Evolutionary conservation across 2,329 filamentous ascomycete genomes (phyloP).

Genomic region (Biscogniauxia sp.): DNA sequence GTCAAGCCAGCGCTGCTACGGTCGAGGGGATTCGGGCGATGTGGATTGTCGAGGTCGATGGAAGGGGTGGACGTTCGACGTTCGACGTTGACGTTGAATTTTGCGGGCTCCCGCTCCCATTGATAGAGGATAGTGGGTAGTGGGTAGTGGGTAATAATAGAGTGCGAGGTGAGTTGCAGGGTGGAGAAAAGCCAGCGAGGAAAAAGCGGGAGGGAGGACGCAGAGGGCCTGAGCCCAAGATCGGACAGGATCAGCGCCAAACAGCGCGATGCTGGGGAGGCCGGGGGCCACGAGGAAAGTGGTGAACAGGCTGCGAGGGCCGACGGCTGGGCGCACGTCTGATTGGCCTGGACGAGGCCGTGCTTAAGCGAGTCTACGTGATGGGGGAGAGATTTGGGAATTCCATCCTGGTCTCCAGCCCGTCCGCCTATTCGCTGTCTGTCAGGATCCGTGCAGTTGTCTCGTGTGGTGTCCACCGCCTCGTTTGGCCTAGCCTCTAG

Average conservation of each 20-base stretch:
- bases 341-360: constrained; percentile 25
- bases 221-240: constrained; percentile 2
- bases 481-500: constrained; percentile 14
- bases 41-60: constrained; percentile 13
- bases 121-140: constrained; percentile 21
- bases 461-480: constrained; percentile 19
- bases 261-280: constrained; percentile 16
- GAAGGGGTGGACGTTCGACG: constrained; percentile 22
- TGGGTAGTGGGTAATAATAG: constrained; percentile 27
- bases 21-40: constrained; percentile 17
- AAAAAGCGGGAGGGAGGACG: constrained; percentile 23
- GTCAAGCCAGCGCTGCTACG: constrained; percentile 45
- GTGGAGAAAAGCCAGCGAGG: constrained; percentile 27
- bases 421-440: constrained; percentile 14
- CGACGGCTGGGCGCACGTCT: constrained; percentile 1
- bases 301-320: background rate
- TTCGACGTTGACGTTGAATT: constrained; percentile 19
- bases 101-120: constrained; percentile 32
- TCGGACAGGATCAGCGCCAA: constrained; percentile 16
- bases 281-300: constrained; percentile 18
- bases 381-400: constrained; percentile 1
- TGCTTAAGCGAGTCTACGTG: constrained; percentile 25
- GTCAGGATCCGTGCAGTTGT: constrained; percentile 14
- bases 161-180: constrained; percentile 23
- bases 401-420: constrained; percentile 6